Conservation (phyloP, 2,329 filamentous ascomycete genomes). For the Sporothrix protearum region DNA sequence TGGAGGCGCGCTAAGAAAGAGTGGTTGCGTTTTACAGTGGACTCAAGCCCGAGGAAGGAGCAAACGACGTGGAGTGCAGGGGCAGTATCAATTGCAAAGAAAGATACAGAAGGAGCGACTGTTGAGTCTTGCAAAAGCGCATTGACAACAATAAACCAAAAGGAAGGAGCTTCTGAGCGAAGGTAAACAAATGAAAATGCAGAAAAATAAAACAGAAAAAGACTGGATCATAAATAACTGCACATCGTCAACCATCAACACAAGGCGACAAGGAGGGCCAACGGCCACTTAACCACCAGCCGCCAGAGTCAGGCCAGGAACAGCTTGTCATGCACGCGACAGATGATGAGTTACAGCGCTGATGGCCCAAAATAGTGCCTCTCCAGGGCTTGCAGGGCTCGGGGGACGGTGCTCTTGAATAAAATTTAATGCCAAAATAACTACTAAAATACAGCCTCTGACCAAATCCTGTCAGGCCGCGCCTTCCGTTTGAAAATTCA, state of each 20-base stretch:
- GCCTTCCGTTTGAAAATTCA: constrained; percentile 20
- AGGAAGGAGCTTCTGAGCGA: neutral
- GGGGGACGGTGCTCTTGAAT: neutral
- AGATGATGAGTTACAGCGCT: neutral
- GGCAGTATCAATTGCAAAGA: neutral
- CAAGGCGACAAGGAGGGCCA: neutral
- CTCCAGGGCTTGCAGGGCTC: neutral
- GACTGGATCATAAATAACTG: neutral
- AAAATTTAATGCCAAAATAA: constrained; percentile 5
- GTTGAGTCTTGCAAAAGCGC: neutral
- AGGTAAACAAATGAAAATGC: neutral
- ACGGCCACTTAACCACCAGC: neutral
- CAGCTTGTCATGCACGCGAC: neutral
- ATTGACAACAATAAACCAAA: neutral
- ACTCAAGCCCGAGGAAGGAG: neutral
- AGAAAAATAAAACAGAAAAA: neutral
- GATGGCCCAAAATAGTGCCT: neutral
- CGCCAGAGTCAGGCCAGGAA: neutral
- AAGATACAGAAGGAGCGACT: neutral
- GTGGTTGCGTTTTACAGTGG: constrained; percentile 14
- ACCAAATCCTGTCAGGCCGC: constrained; percentile 5
- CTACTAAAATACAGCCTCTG: neutral
- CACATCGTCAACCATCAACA: neutral
- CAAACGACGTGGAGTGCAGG: neutral
- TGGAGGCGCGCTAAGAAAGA: constrained; percentile 14